Conservation (phyloP, 2,329 filamentous ascomycete species). For the Rutstroemia sp. region DNA sequence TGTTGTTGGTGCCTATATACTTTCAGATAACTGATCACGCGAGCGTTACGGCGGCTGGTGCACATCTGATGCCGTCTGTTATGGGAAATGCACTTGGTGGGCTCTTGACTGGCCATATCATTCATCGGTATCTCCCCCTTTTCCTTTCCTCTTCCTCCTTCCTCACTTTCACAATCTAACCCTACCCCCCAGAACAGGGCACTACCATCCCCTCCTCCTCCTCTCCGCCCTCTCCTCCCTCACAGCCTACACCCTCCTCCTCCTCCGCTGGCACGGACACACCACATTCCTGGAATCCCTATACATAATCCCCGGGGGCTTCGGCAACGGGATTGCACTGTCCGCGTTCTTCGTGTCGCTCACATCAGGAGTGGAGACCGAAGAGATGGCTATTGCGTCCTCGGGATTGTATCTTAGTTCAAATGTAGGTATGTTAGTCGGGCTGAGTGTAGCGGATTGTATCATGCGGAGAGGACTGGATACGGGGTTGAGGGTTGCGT, state of each 20-base stretch:
- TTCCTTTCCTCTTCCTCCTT: not conserved
- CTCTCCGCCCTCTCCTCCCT: slow-evolving; percentile 43
- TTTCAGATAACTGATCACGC: slow-evolving; percentile 56
- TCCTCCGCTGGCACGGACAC: slow-evolving; percentile 52
- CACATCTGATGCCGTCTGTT: slow-evolving; percentile 59
- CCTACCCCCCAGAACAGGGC: slow-evolving; percentile 38
- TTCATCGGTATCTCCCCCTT: slow-evolving; percentile 24
- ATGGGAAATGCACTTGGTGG: slow-evolving; percentile 59
- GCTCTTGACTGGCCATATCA: slow-evolving; percentile 43
- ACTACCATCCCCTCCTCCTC: slow-evolving; percentile 49
- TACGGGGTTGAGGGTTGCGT: slow-evolving; percentile 10
- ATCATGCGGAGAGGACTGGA: slow-evolving; percentile 16
- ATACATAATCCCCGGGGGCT: slow-evolving; percentile 50
- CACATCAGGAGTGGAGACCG: slow-evolving; percentile 37
- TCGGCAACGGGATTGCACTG: slow-evolving; percentile 41
- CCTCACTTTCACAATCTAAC: not conserved
- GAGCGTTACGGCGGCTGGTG: slow-evolving; percentile 49
- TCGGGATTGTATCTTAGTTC: slow-evolving; percentile 39
- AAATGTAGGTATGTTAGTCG: slow-evolving; percentile 19
- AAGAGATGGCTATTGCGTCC: slow-evolving; percentile 42
- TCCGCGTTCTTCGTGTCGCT: slow-evolving; percentile 43
- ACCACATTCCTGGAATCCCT: slow-evolving; percentile 50
- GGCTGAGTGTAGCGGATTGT: slow-evolving; percentile 16
- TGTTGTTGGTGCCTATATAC: slow-evolving; percentile 61
- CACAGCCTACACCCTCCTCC: slow-evolving; percentile 43